Conservation (phyloP, 2,329 filamentous ascomycete species). For the Calonectria leucothoes region DNA sequence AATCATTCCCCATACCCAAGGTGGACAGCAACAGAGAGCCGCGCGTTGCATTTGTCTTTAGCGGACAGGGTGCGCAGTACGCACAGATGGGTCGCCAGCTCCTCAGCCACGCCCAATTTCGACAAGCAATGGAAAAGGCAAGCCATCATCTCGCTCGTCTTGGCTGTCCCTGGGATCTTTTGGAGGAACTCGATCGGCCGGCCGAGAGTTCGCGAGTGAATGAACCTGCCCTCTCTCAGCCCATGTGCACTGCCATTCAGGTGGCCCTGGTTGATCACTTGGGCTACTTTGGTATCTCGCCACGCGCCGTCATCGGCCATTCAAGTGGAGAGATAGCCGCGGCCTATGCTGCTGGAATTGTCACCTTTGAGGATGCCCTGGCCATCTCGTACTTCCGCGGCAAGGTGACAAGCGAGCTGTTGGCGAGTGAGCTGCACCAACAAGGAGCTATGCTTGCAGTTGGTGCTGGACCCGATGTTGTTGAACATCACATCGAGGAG, state of each 20-base stretch:
- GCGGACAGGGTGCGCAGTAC: neutral
- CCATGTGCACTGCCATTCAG: neutral
- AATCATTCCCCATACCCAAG: neutral
- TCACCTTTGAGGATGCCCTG: neutral
- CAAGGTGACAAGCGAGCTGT: neutral
- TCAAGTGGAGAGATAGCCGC: neutral
- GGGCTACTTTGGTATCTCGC: neutral
- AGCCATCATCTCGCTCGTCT: neutral
- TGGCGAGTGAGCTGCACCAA: neutral
- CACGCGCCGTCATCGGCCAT: neutral
- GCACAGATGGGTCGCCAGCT: neutral
- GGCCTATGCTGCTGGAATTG: neutral
- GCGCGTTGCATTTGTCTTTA: neutral
- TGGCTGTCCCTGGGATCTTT: neutral
- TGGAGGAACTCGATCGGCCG: neutral
- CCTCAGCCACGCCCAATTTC: neutral
- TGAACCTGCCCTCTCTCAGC: neutral
- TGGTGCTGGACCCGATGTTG: neutral
- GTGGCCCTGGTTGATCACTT: neutral
- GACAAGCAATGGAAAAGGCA: neutral
- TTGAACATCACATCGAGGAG: neutral
- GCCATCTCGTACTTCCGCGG: neutral
- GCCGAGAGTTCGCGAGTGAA: neutral
- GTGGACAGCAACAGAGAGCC: neutral
- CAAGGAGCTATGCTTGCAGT: neutral